phyloP scores from a whole-genome alignment of 176 grass and related monocot species.

The Zoysia pacifica region DNA sequence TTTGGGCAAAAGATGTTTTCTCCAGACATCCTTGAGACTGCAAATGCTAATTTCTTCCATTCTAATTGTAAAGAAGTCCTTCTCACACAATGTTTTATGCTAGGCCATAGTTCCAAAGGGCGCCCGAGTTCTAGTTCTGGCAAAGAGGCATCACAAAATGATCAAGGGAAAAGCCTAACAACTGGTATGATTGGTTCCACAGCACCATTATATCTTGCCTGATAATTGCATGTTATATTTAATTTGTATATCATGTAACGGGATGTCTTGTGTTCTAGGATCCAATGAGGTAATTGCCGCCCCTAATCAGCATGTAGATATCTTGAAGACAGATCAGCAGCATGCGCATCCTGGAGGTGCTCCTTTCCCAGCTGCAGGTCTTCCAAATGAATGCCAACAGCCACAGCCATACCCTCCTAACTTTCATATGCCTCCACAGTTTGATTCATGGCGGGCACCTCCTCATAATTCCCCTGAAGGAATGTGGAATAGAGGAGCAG shows the following conservation, averaged over 20 bases:
- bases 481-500: conserved; percentile 70
- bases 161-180: conserved; percentile 48
- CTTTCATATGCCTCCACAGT: conserved; percentile 55
- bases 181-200: conserved; percentile 49
- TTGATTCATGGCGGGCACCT: conserved; percentile 73
- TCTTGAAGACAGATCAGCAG: conserved; percentile 53
- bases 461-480: conserved; percentile 65
- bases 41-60: background rate
- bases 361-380: conserved; percentile 34
- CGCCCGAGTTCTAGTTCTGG: conserved; percentile 65
- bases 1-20: background rate
- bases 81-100: conserved; percentile 33
- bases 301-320: conserved; percentile 50
- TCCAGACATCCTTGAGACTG: conserved; percentile 21
- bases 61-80: conserved; percentile 15
- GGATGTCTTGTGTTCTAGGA: conserved; percentile 51
- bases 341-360: conserved; percentile 43
- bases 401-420: conserved; percentile 54
- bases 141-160: conserved; percentile 54
- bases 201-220: background rate
- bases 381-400: conserved; percentile 46
- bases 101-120: conserved; percentile 78
- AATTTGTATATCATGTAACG: conserved; percentile 15
- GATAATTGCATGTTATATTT: conserved; percentile 28
- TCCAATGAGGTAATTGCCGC: conserved; percentile 31